Evolutionary conservation across 306 rosid species (phyloP).

Genomic region (Corylus avellana): DNA sequence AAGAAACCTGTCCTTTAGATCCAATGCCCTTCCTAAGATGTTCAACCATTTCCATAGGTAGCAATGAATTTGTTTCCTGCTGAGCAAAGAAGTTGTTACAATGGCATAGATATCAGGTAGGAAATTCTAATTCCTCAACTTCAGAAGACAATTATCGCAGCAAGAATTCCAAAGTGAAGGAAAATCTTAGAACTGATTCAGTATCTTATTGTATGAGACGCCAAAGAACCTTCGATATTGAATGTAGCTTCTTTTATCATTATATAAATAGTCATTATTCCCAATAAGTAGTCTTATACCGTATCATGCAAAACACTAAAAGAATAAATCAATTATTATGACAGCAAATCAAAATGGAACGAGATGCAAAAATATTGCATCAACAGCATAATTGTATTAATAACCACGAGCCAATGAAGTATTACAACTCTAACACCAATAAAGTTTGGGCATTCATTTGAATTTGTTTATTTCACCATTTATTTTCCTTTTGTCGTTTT

Average conservation of each 20-base stretch:
- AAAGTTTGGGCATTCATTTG: background rate
- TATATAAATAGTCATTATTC: background rate
- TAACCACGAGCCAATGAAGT: background rate
- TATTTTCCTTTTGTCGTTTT: background rate
- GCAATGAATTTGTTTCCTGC: slow-evolving; percentile 59
- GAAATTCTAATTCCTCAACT: slow-evolving; percentile 9
- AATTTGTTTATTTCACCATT: background rate
- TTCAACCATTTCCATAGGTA: slow-evolving; percentile 76
- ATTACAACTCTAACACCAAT: background rate
- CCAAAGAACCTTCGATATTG: background rate
- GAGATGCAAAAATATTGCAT: background rate
- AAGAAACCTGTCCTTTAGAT: slow-evolving; percentile 70
- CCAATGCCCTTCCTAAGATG: slow-evolving; percentile 82
- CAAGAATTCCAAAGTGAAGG: background rate
- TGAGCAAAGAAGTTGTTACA: slow-evolving; percentile 25
- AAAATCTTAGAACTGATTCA: background rate
- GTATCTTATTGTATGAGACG: background rate
- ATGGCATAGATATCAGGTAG: background rate
- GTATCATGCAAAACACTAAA: background rate
- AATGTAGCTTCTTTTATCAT: background rate
- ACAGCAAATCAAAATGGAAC: background rate
- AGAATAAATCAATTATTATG: background rate
- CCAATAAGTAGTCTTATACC: background rate
- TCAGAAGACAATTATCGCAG: slow-evolving; percentile 12
- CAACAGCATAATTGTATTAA: slow-evolving; percentile 4